Conservation (phyloP, 208 protist species). For the Leishmania aethiopica region DNA sequence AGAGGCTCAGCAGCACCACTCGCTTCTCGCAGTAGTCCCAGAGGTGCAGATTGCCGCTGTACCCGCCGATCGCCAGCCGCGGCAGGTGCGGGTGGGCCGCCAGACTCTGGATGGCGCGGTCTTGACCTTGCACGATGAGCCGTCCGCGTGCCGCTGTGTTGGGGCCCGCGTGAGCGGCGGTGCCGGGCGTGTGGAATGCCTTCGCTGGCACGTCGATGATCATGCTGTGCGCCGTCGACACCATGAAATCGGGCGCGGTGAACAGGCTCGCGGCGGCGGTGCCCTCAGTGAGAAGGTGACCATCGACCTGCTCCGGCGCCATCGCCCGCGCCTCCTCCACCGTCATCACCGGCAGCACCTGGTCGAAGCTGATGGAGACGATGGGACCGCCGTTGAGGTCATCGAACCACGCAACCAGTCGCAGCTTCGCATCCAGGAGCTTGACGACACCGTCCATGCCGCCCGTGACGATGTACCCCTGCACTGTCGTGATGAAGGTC, state of each 20-base stretch:
- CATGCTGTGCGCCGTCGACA: constrained; percentile 90
- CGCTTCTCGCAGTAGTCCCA: constrained; percentile 89
- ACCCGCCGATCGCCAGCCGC: constrained; percentile 83
- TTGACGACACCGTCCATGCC: constrained; percentile 94
- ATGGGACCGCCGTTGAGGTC: constrained; percentile 93
- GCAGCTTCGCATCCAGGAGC: constrained; percentile 94
- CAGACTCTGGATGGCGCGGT: constrained; percentile 83
- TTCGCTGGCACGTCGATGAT: constrained; percentile 86
- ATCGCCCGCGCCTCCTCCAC: constrained; percentile 37
- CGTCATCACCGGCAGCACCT: constrained; percentile 19
- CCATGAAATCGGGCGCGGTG: constrained; percentile 89
- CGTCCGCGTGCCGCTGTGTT: constrained; percentile 61
- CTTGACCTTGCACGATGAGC: constrained; percentile 91
- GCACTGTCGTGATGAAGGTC: constrained; percentile 77
- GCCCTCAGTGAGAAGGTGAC: constrained; percentile 42
- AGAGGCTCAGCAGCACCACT: constrained; percentile 79
- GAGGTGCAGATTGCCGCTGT: constrained; percentile 89
- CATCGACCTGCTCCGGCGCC: constrained; percentile 38
- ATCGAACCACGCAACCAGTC: constrained; percentile 96
- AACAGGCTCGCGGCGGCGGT: constrained; percentile 67
- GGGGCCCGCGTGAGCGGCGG: constrained; percentile 12
- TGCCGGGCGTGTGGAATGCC: constrained; percentile 75
- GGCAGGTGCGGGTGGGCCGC: constrained; percentile 83
- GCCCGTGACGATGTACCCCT: constrained; percentile 92
- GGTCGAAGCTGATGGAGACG: constrained; percentile 93